These are phyloP conservation scores for Quercus phellos DNA, from an alignment of 331 rosid genomes.

Conservation along the genomic window DNA sequence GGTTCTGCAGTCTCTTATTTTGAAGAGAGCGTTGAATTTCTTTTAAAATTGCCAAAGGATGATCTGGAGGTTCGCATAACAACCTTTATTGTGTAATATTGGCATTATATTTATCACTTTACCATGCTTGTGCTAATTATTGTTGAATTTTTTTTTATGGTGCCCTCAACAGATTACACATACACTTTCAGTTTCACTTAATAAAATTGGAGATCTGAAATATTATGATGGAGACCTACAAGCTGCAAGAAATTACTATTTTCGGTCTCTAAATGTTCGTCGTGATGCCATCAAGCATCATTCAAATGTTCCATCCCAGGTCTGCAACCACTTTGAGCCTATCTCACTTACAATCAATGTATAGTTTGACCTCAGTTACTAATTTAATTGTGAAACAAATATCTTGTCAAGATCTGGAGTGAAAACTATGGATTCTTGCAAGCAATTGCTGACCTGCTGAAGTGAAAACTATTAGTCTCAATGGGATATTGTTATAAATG, in stretches of 20 bases:
- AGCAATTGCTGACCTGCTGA: not conserved
- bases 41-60: constrained; percentile 68
- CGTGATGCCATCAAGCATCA: constrained; percentile 60
- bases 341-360: not conserved
- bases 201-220: constrained; percentile 96
- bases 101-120: not conserved
- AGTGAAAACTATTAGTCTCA: not conserved
- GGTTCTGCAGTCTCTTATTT: constrained; percentile 67
- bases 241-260: constrained; percentile 77
- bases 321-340: constrained; percentile 25
- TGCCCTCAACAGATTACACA: constrained; percentile 52
- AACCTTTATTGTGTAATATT: constrained; percentile 13
- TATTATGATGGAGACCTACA: constrained; percentile 83
- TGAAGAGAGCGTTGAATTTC: constrained; percentile 83
- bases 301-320: constrained; percentile 73
- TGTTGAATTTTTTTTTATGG: constrained; percentile 6
- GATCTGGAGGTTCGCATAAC: constrained; percentile 62
- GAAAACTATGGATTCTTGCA: not conserved
- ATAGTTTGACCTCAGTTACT: constrained; percentile 7
- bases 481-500: not conserved
- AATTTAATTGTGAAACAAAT: constrained; percentile 1
- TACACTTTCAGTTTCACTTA: constrained; percentile 92
- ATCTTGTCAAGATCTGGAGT: not conserved
- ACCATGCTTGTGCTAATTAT: not conserved
- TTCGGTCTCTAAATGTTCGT: constrained; percentile 74